Base-by-base conservation (phyloP, 108 stramenopile species). In the Chaetoceros tenuissimus region DNA sequence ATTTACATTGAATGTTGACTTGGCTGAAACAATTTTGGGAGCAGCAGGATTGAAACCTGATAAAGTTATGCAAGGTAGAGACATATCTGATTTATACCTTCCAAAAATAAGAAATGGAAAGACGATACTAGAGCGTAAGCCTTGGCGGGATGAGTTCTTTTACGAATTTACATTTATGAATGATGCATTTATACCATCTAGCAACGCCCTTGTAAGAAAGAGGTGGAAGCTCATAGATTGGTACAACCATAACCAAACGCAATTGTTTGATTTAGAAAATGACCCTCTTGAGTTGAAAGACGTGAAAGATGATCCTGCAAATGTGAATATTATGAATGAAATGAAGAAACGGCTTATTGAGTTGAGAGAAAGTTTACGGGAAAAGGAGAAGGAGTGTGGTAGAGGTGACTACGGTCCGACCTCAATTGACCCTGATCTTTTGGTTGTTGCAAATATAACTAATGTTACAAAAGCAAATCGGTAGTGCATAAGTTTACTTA, bases 221-320 rank as follows among this genome's bases (percentile, higher is more conserved):
- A 66, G 75, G 26, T 72, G 54, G 57, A 81, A 81, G 66, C 88
- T 85, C 64, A 80, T 92, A 26, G 73, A 74, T 31, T 92, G 90
- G 90, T 86, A 85, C n/a, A 67, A 88, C 49, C 74, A 75, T 48
- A 49, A 84, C 1, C 74, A 79, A 34, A 84, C 87, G 47, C 90
- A 92, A 59, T 49, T 92, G 23, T 92, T 88, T 57, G 78, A 88
- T 55, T 52, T 85, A 24, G 63, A 57, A 10, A 68, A 75, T n/a
- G 90, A 92, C 68, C 90, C 86, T 3, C 77, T 69, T 31, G 85
- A 92, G 64, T 54, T 86, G 65, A 51, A 73, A 28, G 90, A 92
- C 54, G 34, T 92, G 20, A 27, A 62, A 23, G 74, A 74, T 34
- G 63, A 64, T 53, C 56, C 60, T 26, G 24, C 25, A 25, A 24